Base-by-base conservation (phyloP, 345 rosid genomes). In the Cardiospermum halicacabum region DNA sequence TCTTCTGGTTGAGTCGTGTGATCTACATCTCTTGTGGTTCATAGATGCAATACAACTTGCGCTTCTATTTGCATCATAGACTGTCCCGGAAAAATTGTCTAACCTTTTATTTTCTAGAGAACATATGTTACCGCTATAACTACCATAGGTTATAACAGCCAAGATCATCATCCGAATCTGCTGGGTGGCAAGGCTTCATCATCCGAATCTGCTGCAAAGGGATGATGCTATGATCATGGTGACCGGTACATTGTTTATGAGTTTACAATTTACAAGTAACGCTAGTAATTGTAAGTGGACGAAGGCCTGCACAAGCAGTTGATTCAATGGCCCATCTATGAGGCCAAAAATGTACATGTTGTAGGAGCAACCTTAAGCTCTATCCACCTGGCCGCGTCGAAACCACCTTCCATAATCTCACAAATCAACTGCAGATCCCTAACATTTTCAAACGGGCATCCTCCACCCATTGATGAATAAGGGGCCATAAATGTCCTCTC, bases 211-310 rank as follows among this genome's bases (percentile, higher is more conserved):
- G 86, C 96, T 2, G 84, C 91, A 58, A 89, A 89, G 81, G 97
- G 97, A 59, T 91, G 97, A 71, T 91, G 96, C 66, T 91, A 89
- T 72, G 86, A 91, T 82, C 97, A 94, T 10, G 96, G 91, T 58
- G 92, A 85, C 31, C 86, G 97, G 37, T 94, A 81, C 75, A 91
- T 94, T 58, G 95, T 94, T 65, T 91, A 94, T 66, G 99, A 94
- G 81, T 94, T 89, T 65, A 66, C 89, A n/a, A n/a, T n/a, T n/a
- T n/a, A n/a, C n/a, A n/a, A n/a, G n/a, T n/a, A n/a, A n/a, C 91
- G 64, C 85, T 91, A 21, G 97, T 89, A 76, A 84, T 87, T 12
- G 82, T 94, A 25, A 94, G 85, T 2, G 96, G 97, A 25, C 92
- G 97, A 24, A 82, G 89, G 74, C 99, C 99, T 1, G 88, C 96